Evolutionary conservation across 176 grass and related monocot genomes (phyloP).

Genomic region (Dactylis glomerata): DNA sequence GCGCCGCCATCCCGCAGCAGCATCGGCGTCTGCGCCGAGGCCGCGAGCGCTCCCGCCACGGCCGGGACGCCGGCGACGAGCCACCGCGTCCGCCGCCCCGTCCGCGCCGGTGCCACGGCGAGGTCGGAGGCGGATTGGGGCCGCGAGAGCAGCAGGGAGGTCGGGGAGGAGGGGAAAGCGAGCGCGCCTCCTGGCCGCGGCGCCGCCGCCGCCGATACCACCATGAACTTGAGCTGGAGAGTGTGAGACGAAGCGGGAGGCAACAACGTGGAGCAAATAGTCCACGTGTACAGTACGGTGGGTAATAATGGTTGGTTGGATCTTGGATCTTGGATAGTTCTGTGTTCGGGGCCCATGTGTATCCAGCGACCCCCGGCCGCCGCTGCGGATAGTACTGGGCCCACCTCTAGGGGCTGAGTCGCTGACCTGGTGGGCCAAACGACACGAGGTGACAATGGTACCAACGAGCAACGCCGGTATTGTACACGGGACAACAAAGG

Average conservation of each 20-base stretch:
- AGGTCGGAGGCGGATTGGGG: constrained; percentile 1
- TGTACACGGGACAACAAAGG: too few species aligned
- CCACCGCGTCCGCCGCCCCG: not conserved
- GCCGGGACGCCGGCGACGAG: constrained; percentile 25
- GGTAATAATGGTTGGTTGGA: too few species aligned
- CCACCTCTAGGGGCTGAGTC: too few species aligned
- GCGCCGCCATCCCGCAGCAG: constrained; percentile 54
- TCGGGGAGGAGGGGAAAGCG: not conserved
- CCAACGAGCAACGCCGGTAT: too few species aligned
- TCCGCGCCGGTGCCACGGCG: not conserved
- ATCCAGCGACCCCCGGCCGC: too few species aligned
- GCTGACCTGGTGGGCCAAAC: too few species aligned
- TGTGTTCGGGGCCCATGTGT: too few species aligned
- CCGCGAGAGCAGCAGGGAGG: constrained; percentile 23
- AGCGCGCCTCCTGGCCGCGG: not conserved
- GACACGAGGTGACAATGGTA: too few species aligned
- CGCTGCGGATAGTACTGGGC: too few species aligned
- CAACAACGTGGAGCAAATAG: not conserved
- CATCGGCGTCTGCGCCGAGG: constrained; percentile 8
- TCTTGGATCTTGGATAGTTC: too few species aligned
- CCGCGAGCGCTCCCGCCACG: constrained; percentile 27
- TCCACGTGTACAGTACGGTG: too few species aligned
- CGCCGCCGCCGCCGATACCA: constrained; percentile 23
- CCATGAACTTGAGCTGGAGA: too few species aligned
- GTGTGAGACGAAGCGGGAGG: not conserved